Evolutionary conservation across 768 basidiomycete genomes (phyloP), one percentile per base, ranked within the genome.

Genomic region (Lactifluus rugatus): DNA sequence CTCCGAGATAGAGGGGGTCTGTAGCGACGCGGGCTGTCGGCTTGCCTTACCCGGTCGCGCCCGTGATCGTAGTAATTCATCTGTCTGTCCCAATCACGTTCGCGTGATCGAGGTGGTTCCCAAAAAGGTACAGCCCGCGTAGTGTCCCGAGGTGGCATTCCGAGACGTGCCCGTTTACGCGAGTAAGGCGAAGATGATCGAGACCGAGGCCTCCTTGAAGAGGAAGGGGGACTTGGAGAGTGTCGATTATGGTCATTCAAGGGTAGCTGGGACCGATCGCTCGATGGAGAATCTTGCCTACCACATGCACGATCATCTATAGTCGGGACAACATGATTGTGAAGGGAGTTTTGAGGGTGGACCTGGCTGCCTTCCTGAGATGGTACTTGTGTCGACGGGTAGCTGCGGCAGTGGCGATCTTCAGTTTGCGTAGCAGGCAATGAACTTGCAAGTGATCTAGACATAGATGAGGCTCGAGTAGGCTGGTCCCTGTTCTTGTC

Each of bases 151-250:
- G 3, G 13, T 34, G 34, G 34, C 34, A 10, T 34, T 34, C 34
- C 34, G 11, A 13, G n/a, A 47, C 31, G 54, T 31, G 26, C 10
- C 16, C 58, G 48, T 44, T 60, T 60, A 11, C 49, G 54, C 4
- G 21, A 4, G 28, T 60, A 56, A 21, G 57, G 53, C 31, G 58
- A 54, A 19, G 41, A 48, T 2, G 58, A 54, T 25, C 52, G 52
- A 23, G 58, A 59, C 16, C 32, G 48, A 14, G 39, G 46, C 2
- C 21, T 31, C 28, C 52, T 14, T 10, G 3, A 21, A 19, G 21
- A 23, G 28, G 28, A 31, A 5, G 25, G 17, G 1, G 52, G 47
- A 16, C 49, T 60, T 32, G 28, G 54, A 36, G 48, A 55, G 21
- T 28, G 54, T 23, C 54, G 58, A 47, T 41, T 32, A 21, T 26